Evolutionary conservation across 768 basidiomycete species (phyloP).

Genomic region (Boletus patriciae): DNA sequence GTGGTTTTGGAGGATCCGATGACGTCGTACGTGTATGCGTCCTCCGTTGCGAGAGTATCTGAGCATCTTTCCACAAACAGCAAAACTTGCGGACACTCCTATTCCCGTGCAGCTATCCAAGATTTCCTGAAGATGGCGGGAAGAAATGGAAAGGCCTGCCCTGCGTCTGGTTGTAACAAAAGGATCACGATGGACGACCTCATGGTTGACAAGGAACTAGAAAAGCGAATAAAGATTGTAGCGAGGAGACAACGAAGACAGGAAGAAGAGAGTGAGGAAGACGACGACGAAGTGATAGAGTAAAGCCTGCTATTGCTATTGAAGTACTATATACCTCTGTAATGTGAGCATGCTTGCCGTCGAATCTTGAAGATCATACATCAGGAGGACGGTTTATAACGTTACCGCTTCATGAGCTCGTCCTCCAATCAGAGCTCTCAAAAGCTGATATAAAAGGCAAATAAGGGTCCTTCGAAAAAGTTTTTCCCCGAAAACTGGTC

Average conservation of each 20-base stretch:
- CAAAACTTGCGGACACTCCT: slow-evolving; percentile 75
- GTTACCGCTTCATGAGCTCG: no score
- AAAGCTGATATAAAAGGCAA: no score
- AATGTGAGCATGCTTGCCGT: slow-evolving; percentile 9
- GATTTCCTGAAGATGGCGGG: slow-evolving; percentile 52
- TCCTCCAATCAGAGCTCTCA: no score
- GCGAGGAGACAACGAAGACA: slow-evolving; percentile 51
- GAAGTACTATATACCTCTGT: slow-evolving; percentile 4
- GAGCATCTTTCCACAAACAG: slow-evolving; percentile 37
- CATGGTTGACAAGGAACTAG: slow-evolving; percentile 55
- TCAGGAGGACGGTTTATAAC: no score
- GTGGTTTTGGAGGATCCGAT: slow-evolving; percentile 66
- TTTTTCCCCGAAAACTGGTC: no score
- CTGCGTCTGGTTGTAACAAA: slow-evolving; percentile 71
- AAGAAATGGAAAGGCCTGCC: slow-evolving; percentile 50
- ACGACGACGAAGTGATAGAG: slow-evolving; percentile 58
- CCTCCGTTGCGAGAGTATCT: background rate
- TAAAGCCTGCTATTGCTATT: slow-evolving; percentile 16
- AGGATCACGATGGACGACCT: slow-evolving; percentile 52
- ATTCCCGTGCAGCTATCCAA: slow-evolving; percentile 67
- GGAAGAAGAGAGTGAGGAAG: slow-evolving; percentile 34
- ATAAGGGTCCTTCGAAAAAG: no score
- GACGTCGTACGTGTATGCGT: slow-evolving; percentile 64
- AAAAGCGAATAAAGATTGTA: slow-evolving; percentile 59
- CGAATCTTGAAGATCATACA: no score